A percentile compares a stretch with the other conserved stretches of the same genome.
phyloP scores from a whole-genome alignment of 148 eudicot genomes.

The Fagopyrum tataricum region DNA sequence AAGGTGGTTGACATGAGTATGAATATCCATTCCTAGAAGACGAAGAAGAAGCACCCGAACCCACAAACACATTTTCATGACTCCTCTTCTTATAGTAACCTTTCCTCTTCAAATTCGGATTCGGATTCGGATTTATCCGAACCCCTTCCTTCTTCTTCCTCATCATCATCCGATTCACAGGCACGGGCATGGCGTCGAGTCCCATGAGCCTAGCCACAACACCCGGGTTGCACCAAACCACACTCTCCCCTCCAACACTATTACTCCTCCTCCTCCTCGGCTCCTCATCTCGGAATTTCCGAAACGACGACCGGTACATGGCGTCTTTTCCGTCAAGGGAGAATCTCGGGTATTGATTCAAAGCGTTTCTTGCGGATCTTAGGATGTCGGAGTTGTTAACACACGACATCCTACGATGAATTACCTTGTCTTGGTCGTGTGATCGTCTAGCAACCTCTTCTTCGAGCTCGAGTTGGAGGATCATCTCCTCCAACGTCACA shows the following conservation, averaged over 20 bases:
- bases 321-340: conserved; percentile 89
- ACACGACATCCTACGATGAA: conserved; percentile 69
- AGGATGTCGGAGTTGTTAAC: conserved; percentile 83
- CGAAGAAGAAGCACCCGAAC: not conserved
- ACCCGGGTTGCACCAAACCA: conserved; percentile 90
- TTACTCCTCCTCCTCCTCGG: conserved; percentile 27
- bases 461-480: conserved; percentile 65
- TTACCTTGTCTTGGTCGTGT: not conserved
- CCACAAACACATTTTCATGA: not conserved
- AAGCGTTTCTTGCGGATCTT: conserved; percentile 65
- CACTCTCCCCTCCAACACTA: conserved; percentile 65
- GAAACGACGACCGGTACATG: conserved; percentile 67
- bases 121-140: conserved; percentile 16
- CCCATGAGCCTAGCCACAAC: conserved; percentile 87
- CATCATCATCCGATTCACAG: conserved; percentile 18
- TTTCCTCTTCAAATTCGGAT: conserved; percentile 34
- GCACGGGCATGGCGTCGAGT: conserved; percentile 75
- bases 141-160: not conserved
- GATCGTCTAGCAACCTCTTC: conserved; percentile 43
- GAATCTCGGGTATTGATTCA: conserved; percentile 86
- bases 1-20: not conserved
- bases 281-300: conserved; percentile 14
- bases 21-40: not conserved
- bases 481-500: conserved; percentile 84
- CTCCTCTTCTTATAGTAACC: conserved; percentile 16